Percentiles rank a stretch among this genome's conserved stretches.
These are phyloP conservation scores for Drosera capensis DNA, from an alignment of 148 eudicot species.

Conservation along the genomic window DNA sequence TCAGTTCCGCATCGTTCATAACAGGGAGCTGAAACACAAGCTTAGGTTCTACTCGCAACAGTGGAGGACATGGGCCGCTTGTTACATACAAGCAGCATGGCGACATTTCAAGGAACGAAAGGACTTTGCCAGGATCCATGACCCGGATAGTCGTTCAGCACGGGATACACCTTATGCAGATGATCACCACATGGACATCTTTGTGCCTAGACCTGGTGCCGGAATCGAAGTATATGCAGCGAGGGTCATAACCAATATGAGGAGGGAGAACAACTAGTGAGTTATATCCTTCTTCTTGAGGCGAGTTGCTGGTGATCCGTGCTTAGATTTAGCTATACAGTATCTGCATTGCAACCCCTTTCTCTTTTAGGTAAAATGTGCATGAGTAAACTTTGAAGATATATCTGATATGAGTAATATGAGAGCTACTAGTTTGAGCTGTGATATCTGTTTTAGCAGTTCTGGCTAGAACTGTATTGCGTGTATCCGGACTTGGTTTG, in stretches of 20 bases:
- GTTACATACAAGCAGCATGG: constrained; percentile 54
- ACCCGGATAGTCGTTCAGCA: no score
- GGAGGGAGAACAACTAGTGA: constrained; percentile 1
- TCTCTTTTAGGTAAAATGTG: no score
- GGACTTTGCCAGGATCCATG: no score
- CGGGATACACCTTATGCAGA: neutral
- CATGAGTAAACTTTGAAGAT: no score
- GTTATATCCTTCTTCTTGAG: neutral
- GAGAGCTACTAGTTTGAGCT: no score
- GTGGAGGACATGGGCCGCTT: constrained; percentile 57
- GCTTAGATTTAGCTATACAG: no score
- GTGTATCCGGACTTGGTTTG: no score
- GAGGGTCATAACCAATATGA: constrained; percentile 4
- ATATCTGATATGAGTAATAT: no score
- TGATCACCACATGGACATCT: constrained; percentile 3
- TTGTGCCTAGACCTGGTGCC: constrained; percentile 7
- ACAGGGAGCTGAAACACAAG: constrained; percentile 34
- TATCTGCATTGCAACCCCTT: no score
- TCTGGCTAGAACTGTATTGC: no score
- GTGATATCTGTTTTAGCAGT: no score
- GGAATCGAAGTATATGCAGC: constrained; percentile 12
- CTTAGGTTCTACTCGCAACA: constrained; percentile 45
- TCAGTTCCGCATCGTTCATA: constrained; percentile 34
- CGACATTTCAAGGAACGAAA: constrained; percentile 21
- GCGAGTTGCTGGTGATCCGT: no score